phyloP scores from a whole-genome alignment of 352 stramenopile genomes.

The Detonula confervacea region DNA sequence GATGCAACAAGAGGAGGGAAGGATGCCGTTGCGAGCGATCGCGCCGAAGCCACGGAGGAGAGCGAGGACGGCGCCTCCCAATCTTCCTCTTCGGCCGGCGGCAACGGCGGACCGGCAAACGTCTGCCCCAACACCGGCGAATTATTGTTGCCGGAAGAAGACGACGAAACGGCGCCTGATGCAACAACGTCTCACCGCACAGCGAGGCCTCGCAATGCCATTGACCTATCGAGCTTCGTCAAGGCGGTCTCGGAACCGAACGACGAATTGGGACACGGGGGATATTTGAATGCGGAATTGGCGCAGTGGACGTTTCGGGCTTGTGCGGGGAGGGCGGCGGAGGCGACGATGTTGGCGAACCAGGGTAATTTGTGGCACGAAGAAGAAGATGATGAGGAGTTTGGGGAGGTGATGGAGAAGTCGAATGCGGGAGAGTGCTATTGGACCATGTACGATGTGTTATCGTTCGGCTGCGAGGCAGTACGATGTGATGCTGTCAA shows the following conservation, averaged over 20 bases:
- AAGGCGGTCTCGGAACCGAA: constrained; percentile 54
- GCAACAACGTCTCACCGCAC: not conserved
- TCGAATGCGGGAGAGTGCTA: constrained; percentile 22
- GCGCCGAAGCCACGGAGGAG: not conserved
- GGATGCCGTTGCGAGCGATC: not conserved
- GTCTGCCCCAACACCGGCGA: constrained; percentile 32
- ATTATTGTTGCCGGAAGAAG: constrained; percentile 19
- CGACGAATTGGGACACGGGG: constrained; percentile 75
- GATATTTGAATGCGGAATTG: constrained; percentile 73
- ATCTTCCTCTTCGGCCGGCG: too few species aligned
- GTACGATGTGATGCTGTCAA: constrained; percentile 59
- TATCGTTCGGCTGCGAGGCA: constrained; percentile 79
- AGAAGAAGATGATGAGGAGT: too few species aligned
- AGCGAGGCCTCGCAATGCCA: constrained; percentile 60
- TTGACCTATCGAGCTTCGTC: constrained; percentile 65
- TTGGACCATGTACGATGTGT: constrained; percentile 78
- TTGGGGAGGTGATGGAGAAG: constrained; percentile 11
- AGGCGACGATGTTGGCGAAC: constrained; percentile 17
- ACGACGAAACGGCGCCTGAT: constrained; percentile 4
- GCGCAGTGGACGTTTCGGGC: constrained; percentile 69
- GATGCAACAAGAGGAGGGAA: constrained; percentile 39
- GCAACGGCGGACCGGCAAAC: constrained; percentile 30
- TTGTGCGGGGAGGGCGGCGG: constrained; percentile 32
- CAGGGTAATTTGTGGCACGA: constrained; percentile 30
- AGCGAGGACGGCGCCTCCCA: too few species aligned